Percentiles rank a stretch among this genome's conserved stretches.
Evolutionary conservation across 768 basidiomycete genomes (phyloP).

Genomic region (Amanita phalloides): DNA sequence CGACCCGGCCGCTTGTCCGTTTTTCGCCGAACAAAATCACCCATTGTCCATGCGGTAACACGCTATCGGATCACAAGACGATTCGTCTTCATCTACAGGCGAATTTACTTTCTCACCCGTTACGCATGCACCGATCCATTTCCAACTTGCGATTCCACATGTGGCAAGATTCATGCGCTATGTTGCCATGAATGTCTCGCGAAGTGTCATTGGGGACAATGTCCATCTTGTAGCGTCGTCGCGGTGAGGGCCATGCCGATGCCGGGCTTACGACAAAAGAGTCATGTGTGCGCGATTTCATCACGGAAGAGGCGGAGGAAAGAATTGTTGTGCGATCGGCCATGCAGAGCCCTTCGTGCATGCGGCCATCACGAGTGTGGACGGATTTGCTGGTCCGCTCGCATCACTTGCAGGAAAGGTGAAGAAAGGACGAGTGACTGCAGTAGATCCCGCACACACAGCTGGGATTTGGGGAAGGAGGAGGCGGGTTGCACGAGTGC

Average conservation of each 20-base stretch:
- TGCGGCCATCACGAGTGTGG: conserved; percentile 86
- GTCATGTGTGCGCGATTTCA: conserved; percentile 45
- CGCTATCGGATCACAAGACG: conserved; percentile 26
- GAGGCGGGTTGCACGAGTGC: conserved; percentile 71
- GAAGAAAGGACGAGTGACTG: conserved; percentile 37
- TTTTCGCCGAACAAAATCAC: conserved; percentile 55
- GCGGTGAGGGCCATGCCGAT: conserved; percentile 78
- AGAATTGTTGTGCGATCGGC: conserved; percentile 71
- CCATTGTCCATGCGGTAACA: conserved; percentile 77
- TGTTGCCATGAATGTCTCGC: conserved; percentile 71
- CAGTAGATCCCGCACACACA: conserved; percentile 11
- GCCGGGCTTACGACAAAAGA: conserved; percentile 57
- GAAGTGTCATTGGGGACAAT: conserved; percentile 68
- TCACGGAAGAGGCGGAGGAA: conserved; percentile 18
- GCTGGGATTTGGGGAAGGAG: conserved; percentile 40
- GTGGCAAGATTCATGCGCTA: conserved; percentile 46
- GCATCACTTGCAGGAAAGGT: conserved; percentile 49
- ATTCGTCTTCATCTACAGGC: conserved; percentile 14
- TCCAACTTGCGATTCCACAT: conserved; percentile 66
- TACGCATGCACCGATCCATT: conserved; percentile 61
- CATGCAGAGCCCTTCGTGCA: conserved; percentile 65
- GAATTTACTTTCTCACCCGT: conserved; percentile 29
- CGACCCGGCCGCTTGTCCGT: conserved; percentile 53
- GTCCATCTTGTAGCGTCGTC: conserved; percentile 66
- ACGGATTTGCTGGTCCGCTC: conserved; percentile 82